Base-by-base conservation (phyloP, 2,329 filamentous ascomycete species). In the Hawksworthiomyces lignivorus region DNA sequence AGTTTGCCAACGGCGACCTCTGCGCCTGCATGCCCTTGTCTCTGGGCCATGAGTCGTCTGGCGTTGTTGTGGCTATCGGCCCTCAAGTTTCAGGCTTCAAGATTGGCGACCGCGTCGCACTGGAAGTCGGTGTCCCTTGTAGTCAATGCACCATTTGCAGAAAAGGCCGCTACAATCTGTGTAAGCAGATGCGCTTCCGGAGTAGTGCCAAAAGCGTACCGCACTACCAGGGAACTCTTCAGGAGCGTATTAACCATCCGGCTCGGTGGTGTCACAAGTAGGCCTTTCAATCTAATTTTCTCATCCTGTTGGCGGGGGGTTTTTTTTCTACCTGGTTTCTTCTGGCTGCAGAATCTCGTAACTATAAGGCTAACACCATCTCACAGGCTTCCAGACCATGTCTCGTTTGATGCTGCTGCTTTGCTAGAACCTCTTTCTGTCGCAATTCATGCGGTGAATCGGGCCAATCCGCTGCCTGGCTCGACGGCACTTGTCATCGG, bases 1-100 rank as follows among this genome's bases (percentile, higher is more conserved):
- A 82, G 54, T 83, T 82, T 55, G 77, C 78, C 60, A 84, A 84
- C 54, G 80, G 80, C 34, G 79, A 82, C 58, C 70, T 84, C 38
- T 80, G 79, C 52, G 78, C 77, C 35, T 79, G 75, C 49, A 70
- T 73, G 47, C 80, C 81, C 21, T 63, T 84, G 24, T 80, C 77
- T 5, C 69, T 84, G 4, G 76, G 76, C n/a, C 74, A 80, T 51
- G 75, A 80, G 57, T 77, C 73, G 41, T 76, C 73, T 0, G 75
- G 75, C 5, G 67, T 70, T n/a, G 70, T 79, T 34, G 70, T 74
- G 26, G 69, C 67, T 38, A 63, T 80, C 41, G 75, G 75, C 0
- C 63, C 72, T 7, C 64, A 70, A 44, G 70, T 75, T 35, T 60
- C 55, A 27, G 70, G 71, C 46, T 75, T 77, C 57, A 62, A 56